Conservation (phyloP, 805 yeast species). For the Blastobotrys americana region DNA sequence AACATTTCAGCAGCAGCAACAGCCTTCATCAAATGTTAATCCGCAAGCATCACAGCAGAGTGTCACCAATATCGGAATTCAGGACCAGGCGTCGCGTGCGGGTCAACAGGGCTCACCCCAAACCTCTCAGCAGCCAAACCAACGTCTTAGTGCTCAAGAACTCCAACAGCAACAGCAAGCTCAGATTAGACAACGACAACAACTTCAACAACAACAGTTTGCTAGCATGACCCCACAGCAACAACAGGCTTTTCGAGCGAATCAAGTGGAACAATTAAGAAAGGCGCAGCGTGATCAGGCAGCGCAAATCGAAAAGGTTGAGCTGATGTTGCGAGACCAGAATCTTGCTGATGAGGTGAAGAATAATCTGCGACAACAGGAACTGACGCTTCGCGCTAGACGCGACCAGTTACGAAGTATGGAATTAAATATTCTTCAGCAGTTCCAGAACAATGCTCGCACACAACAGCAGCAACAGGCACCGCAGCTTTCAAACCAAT, state of each 20-base stretch:
- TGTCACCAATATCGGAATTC: slow-evolving; percentile 2
- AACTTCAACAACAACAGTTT: slow-evolving; percentile 10
- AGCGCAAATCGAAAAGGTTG: slow-evolving; percentile 15
- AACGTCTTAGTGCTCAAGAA: slow-evolving; percentile 15
- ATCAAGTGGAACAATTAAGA: slow-evolving; percentile 18
- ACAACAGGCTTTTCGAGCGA: slow-evolving; percentile 15
- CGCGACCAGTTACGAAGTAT: slow-evolving; percentile 17
- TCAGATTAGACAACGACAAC: slow-evolving; percentile 7
- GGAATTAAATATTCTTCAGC: slow-evolving; percentile 20
- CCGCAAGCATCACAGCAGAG: slow-evolving; percentile 5
- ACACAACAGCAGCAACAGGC: slow-evolving; percentile 2
- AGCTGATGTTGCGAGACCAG: slow-evolving; percentile 16
- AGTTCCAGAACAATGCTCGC: slow-evolving; percentile 12
- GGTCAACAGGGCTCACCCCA: slow-evolving; percentile 16
- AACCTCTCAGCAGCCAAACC: slow-evolving; percentile 9
- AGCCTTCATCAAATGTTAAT: slow-evolving; percentile 8
- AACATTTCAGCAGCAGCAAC: slow-evolving; percentile 11
- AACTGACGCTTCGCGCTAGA: slow-evolving; percentile 15
- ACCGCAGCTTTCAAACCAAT: slow-evolving; percentile 17
- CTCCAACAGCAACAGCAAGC: slow-evolving; percentile 10
- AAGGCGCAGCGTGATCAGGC: slow-evolving; percentile 14
- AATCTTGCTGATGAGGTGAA: slow-evolving; percentile 16
- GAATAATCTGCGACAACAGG: slow-evolving; percentile 18
- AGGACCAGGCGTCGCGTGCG: slow-evolving; percentile 3
- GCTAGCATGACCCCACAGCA: slow-evolving; percentile 19